Evolutionary conservation across 192 early-diverging fungal species (phyloP), one percentile per base, ranked within the genome.

Genomic region (Haplosporangium gracile): DNA sequence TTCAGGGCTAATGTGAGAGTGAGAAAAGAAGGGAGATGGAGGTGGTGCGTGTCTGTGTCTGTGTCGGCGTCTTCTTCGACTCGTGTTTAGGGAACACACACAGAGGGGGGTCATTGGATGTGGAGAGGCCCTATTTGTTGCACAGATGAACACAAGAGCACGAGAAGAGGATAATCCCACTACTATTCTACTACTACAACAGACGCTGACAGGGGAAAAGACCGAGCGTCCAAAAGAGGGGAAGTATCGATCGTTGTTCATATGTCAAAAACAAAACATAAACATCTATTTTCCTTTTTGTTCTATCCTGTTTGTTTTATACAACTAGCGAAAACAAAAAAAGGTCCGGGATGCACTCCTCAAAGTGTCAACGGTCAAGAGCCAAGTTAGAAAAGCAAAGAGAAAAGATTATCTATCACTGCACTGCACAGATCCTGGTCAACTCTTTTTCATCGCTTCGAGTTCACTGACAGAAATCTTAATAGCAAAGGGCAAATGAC

Each of bases 301-400:
- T 2, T 26, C 55, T 22, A 51, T 5, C 49, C 15, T 51, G 49
- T 51, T 63, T 63, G 60, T 13, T 65, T 65, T 65, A 65, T 34
- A 29, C 60, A 32, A 7, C 24, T 51, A 51, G 49, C 18, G 49
- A 51, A 9, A 7, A 22, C 1, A 34, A 65, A 32, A 13, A 65
- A 65, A 15, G 29, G 60, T 65, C 60, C 60, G 60, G 29, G 60
- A 63, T 63, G 60, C 60, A 63, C 60, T 63, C 60, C 60, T 32
- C 60, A 65, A 65, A 65, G 60, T 65, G 60, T 65, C 60, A 65
- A 65, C 60, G 60, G 60, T 65, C 60, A 29, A 65, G 9, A 65
- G 9, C 13, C 60, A 11, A 13, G n/a, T 15, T 32, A 65, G 60
- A 65, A 15, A 65, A 2, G 24, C 5, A 57, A 15, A 51, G 20